phyloP scores from a whole-genome alignment of 352 stramenopile species.

The Pythium chondricola region DNA sequence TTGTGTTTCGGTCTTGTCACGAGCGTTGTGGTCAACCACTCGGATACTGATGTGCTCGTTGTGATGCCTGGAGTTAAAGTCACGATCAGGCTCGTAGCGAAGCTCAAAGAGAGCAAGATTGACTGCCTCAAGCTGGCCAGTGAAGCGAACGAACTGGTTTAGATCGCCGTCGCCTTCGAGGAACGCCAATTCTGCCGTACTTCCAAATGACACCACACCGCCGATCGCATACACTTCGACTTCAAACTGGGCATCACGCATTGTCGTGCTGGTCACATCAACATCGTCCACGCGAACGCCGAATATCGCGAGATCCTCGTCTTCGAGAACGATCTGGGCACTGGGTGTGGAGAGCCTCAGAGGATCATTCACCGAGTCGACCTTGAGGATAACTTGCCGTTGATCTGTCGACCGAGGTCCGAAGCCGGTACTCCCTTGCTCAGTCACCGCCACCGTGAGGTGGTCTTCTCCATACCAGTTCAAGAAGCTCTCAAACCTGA shows the following conservation, averaged over 20 bases:
- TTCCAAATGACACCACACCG: slow-evolving; percentile 38
- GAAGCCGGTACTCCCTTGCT: slow-evolving; percentile 64
- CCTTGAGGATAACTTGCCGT: slow-evolving; percentile 25
- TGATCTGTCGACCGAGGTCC: slow-evolving; percentile 28
- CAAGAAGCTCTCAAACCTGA: slow-evolving; percentile 54
- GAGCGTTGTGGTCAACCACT: slow-evolving; percentile 50
- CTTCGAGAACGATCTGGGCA: slow-evolving; percentile 45
- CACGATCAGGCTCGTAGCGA: slow-evolving; percentile 52
- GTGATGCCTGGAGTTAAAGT: slow-evolving; percentile 73
- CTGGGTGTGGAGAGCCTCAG: slow-evolving; percentile 47
- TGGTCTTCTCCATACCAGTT: slow-evolving; percentile 74
- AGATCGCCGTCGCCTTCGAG: slow-evolving; percentile 40
- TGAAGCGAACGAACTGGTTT: slow-evolving; percentile 56
- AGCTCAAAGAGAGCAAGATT: slow-evolving; percentile 74
- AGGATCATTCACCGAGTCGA: slow-evolving; percentile 58
- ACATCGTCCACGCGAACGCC: slow-evolving; percentile 56
- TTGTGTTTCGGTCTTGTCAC: slow-evolving; percentile 41
- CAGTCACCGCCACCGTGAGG: slow-evolving; percentile 42
- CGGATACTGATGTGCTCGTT: slow-evolving; percentile 46
- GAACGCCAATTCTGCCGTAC: slow-evolving; percentile 21
- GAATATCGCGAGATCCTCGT: slow-evolving; percentile 59
- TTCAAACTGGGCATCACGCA: slow-evolving; percentile 42
- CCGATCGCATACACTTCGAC: slow-evolving; percentile 51
- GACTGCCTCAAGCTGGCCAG: slow-evolving; percentile 40
- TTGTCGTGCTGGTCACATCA: slow-evolving; percentile 23